Evolutionary conservation across 108 stramenopile species (phyloP).

Genomic region (Skeletonema costatum): DNA sequence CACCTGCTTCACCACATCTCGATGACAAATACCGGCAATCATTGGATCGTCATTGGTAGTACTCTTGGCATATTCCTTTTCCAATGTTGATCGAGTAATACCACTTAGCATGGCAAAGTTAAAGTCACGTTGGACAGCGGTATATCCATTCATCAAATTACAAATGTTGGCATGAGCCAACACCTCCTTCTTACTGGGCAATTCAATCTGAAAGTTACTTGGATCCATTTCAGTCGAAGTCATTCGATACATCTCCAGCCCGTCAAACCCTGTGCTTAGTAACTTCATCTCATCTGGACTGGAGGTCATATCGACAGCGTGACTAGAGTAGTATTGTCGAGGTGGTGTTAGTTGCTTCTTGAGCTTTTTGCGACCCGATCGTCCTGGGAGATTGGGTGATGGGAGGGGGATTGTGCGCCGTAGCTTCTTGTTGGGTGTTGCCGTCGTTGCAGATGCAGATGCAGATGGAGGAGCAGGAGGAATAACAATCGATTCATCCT

Average conservation of each 20-base stretch:
- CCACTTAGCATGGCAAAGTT: slow-evolving; percentile 62
- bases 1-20: slow-evolving; percentile 59
- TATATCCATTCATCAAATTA: slow-evolving; percentile 61
- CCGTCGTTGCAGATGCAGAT: too few relatives aligned
- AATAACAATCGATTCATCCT: too few relatives aligned
- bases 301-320: background rate
- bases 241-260: slow-evolving; percentile 29
- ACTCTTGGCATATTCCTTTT: slow-evolving; percentile 44
- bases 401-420: background rate
- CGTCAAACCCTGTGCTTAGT: background rate
- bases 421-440: too few relatives aligned
- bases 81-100: slow-evolving; percentile 16
- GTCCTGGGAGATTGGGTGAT: slow-evolving; percentile 13
- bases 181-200: slow-evolving; percentile 62
- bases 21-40: slow-evolving; percentile 50
- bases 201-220: slow-evolving; percentile 66
- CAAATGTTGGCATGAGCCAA: slow-evolving; percentile 48
- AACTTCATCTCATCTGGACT: background rate
- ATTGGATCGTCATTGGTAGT: slow-evolving; percentile 9
- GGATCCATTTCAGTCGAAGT: slow-evolving; percentile 61
- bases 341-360: slow-evolving; percentile 42
- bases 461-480: too few relatives aligned
- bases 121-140: slow-evolving; percentile 62
- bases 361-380: slow-evolving; percentile 22
- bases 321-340: slow-evolving; percentile 26